These are phyloP conservation scores for Monosporozyma aerobia DNA, from an alignment of 805 yeast species.

Conservation along the genomic window DNA sequence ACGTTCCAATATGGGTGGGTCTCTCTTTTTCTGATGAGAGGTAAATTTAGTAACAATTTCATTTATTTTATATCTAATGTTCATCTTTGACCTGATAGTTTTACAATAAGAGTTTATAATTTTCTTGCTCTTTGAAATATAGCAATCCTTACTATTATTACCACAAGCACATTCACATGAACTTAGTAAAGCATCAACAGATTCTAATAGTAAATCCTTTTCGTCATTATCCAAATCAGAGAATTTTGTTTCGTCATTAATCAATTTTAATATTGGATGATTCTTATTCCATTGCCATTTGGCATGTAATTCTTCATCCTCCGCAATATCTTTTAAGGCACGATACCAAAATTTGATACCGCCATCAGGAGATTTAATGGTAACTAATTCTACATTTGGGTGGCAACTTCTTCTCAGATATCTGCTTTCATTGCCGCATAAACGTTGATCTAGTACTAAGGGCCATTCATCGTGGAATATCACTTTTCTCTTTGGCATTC, in stretches of 20 bases:
- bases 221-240: conserved; percentile 48
- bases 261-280: conserved; percentile 62
- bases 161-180: conserved; percentile 54
- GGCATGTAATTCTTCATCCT: conserved; percentile 63
- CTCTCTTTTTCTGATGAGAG: conserved; percentile 19
- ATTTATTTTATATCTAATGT: conserved; percentile 31
- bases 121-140: conserved; percentile 50
- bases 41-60: conserved; percentile 28
- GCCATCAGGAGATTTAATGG: conserved; percentile 30
- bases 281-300: conserved; percentile 82
- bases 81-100: conserved; percentile 38
- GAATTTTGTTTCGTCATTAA: conserved; percentile 36
- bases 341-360: conserved; percentile 46
- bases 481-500: conserved; percentile 54
- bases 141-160: conserved; percentile 42
- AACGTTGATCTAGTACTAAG: conserved; percentile 68
- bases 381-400: conserved; percentile 62
- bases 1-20: conserved; percentile 21
- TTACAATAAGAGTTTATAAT: conserved; percentile 51
- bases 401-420: conserved; percentile 69
- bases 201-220: conserved; percentile 46
- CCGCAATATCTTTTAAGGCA: conserved; percentile 46
- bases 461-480: conserved; percentile 48
- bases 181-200: conserved; percentile 53
- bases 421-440: conserved; percentile 73